Conservation (phyloP, 2,329 filamentous ascomycete species). For the Fusarium sp. region DNA sequence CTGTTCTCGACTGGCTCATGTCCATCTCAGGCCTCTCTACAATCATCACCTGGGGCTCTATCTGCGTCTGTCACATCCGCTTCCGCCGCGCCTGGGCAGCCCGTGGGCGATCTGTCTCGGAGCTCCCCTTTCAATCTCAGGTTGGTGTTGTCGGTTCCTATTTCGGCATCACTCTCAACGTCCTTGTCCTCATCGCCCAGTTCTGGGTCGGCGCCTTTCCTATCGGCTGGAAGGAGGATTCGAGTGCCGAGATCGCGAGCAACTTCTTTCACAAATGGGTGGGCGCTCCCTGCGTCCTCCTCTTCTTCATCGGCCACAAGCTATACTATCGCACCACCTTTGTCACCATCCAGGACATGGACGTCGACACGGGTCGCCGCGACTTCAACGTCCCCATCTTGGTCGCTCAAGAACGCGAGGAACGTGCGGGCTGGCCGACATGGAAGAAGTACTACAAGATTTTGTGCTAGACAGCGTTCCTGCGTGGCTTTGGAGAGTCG, state of each 20-base stretch:
- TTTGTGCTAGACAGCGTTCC: slow-evolving; percentile 66
- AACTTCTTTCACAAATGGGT: slow-evolving; percentile 82
- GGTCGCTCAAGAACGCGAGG: slow-evolving; percentile 82
- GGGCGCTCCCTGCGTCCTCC: slow-evolving; percentile 74
- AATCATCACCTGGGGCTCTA: slow-evolving; percentile 85
- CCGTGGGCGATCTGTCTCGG: slow-evolving; percentile 76
- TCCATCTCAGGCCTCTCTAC: slow-evolving; percentile 79
- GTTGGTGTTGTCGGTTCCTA: slow-evolving; percentile 84
- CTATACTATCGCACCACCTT: slow-evolving; percentile 76
- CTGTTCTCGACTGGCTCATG: slow-evolving; percentile 84
- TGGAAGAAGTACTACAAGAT: slow-evolving; percentile 84
- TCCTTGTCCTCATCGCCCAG: slow-evolving; percentile 81
- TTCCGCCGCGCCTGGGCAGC: slow-evolving; percentile 84
- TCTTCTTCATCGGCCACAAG: slow-evolving; percentile 82
- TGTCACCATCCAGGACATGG: slow-evolving; percentile 80
- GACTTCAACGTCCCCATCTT: slow-evolving; percentile 86
- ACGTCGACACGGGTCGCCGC: slow-evolving; percentile 85
- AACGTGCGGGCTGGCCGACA: slow-evolving; percentile 76
- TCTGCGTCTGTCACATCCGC: slow-evolving; percentile 91
- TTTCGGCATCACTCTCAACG: slow-evolving; percentile 81
- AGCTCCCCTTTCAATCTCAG: slow-evolving; percentile 85
- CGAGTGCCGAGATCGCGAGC: slow-evolving; percentile 60
- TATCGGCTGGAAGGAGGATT: slow-evolving; percentile 65
- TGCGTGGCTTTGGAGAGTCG: not conserved
- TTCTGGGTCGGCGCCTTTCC: slow-evolving; percentile 91